phyloP scores from a whole-genome alignment of 2,329 filamentous ascomycete species.

The Triangularia setosa region DNA sequence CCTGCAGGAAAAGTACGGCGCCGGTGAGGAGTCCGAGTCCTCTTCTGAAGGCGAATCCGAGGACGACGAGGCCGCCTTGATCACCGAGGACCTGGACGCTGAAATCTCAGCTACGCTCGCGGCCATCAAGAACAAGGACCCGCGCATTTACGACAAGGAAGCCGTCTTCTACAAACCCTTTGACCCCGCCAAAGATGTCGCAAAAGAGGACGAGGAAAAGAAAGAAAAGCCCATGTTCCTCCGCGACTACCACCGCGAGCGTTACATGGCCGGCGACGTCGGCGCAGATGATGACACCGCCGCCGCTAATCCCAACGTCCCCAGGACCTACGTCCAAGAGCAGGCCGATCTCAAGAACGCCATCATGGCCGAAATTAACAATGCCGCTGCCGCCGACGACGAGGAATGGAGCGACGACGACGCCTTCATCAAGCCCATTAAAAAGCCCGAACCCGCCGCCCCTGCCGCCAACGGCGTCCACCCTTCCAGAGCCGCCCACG shows the following conservation, averaged over 20 bases:
- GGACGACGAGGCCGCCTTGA: conserved; percentile 85
- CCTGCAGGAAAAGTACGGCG: conserved; percentile 79
- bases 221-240: conserved; percentile 83
- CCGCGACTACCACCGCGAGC: conserved; percentile 87
- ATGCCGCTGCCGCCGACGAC: conserved; percentile 43
- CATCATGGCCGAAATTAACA: conserved; percentile 77
- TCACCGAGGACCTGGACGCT: conserved; percentile 77
- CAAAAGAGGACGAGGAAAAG: conserved; percentile 41
- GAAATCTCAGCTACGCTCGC: conserved; percentile 83
- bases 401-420: conserved; percentile 51
- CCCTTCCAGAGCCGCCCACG: conserved; percentile 47
- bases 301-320: conserved; percentile 31
- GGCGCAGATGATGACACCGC: conserved; percentile 52
- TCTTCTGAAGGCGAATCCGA: conserved; percentile 72
- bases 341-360: conserved; percentile 77
- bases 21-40: conserved; percentile 50
- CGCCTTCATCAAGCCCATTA: conserved; percentile 69
- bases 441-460: conserved; percentile 49
- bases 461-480: conserved; percentile 47
- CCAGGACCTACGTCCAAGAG: conserved; percentile 79
- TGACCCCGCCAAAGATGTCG: conserved; percentile 43
- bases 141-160: conserved; percentile 78
- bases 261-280: conserved; percentile 69
- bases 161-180: conserved; percentile 71
- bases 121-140: conserved; percentile 87